Percentiles rank a stretch among this genome's conserved stretches.
phyloP scores from a whole-genome alignment of 2,329 filamentous ascomycete species.

The Fusarium nygamai region DNA sequence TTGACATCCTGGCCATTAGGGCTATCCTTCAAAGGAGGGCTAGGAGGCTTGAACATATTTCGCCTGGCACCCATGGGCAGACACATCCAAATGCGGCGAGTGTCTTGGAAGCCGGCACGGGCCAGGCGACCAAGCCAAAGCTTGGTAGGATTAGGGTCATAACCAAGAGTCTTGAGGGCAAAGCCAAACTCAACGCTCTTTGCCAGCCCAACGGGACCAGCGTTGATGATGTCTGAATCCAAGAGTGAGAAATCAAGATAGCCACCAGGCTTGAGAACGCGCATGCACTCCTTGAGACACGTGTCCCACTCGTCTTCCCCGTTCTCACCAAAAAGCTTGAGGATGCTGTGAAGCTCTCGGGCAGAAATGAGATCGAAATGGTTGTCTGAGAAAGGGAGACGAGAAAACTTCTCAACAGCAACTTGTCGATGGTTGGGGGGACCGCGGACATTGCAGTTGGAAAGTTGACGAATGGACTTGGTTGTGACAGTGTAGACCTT shows the following conservation, averaged over 20 bases:
- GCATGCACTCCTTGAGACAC: slow-evolving; percentile 85
- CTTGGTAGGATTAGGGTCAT: slow-evolving; percentile 86
- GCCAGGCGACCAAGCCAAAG: slow-evolving; percentile 79
- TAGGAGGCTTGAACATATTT: slow-evolving; percentile 45
- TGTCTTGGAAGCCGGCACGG: slow-evolving; percentile 79
- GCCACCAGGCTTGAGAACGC: slow-evolving; percentile 91
- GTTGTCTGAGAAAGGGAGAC: slow-evolving; percentile 83
- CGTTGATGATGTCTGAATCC: slow-evolving; percentile 89
- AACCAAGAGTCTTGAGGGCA: slow-evolving; percentile 87
- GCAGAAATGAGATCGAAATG: slow-evolving; percentile 94
- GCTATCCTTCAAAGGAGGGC: slow-evolving; percentile 49
- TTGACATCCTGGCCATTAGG: slow-evolving; percentile 53
- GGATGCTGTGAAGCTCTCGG: slow-evolving; percentile 83
- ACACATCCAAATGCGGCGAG: slow-evolving; percentile 88
- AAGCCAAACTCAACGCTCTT: slow-evolving; percentile 93
- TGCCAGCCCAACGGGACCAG: slow-evolving; percentile 80
- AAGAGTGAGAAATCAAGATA: slow-evolving; percentile 91
- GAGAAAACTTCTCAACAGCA: slow-evolving; percentile 78
- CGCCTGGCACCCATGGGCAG: slow-evolving; percentile 77
- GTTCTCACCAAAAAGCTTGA: slow-evolving; percentile 77
- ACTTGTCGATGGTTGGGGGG: slow-evolving; percentile 89
- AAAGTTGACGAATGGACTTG: slow-evolving; percentile 74
- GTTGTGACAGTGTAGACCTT: slow-evolving; percentile 90
- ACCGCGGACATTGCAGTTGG: slow-evolving; percentile 80
- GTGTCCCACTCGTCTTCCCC: slow-evolving; percentile 87